Evolutionary conservation across 768 basidiomycete species (phyloP), one percentile per base, ranked within the genome.

Genomic region (Pholiota molesta): DNA sequence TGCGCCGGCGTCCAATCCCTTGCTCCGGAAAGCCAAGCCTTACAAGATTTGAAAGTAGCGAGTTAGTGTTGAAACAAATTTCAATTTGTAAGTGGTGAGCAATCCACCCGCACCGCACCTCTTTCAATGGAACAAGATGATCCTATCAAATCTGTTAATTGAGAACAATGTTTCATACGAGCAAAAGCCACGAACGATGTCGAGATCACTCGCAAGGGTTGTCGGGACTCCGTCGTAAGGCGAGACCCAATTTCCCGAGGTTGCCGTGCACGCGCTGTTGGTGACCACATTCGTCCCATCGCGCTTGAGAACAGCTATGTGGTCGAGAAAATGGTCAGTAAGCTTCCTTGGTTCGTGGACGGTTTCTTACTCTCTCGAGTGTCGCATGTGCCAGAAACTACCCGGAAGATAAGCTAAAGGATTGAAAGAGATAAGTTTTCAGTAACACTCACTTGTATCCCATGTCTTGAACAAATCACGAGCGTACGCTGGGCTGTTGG

Each of bases 1-100:
- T 81, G 79, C 1, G 79, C 81, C 29, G 67, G 63, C 13, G 83
- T 81, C 84, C 84, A 86, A 54, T 71, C 61, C 14, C 80, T 72
- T n/a, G 83, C 84, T 17, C 84, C 84, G 11, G 82, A 83, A 0
- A 84, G 45, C 84, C 83, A 85, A 0, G 83, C 84, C 78, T 83
- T 17, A 35, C n/a, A 11, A 14, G n/a, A 21, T 44, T 37, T 9
- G 9, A 6, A 29, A 13, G 10, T 37, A 39, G 14, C 14, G 37
- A 19, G 37, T 23, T 16, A 16, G 37, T 5, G 37, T 23, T 26
- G 6, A 26, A 23, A 8, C 31, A 16, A 37, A 13, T 9, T 16
- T 13, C 4, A 26, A 5, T 17, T 11, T 23, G 42, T 23, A 40
- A 23, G 9, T 31, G 10, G 13, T 21, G 11, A 56, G 14, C 2